Base-by-base conservation (phyloP, 2,329 filamentous ascomycete species). In the Xylaria sp. region DNA sequence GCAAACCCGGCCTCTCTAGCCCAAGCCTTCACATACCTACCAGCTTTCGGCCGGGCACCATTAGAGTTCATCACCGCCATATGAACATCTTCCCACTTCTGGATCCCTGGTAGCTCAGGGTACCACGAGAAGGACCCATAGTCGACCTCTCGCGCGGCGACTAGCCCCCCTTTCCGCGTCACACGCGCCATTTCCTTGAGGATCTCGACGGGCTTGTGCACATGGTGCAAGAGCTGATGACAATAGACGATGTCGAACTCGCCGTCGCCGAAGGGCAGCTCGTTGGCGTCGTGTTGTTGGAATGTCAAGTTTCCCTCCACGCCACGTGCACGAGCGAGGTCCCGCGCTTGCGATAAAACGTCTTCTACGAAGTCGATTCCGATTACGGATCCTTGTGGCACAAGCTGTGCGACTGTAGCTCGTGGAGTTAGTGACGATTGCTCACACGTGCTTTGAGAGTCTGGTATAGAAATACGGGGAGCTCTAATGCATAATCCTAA, bases 211-310 rank as follows among this genome's bases (percentile, higher is more conserved):
- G 87, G 87, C 68, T 86, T 81, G 25, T 79, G 77, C 3, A 90
- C 78, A 76, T 90, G 88, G 71, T 85, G 83, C 10, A 90, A 80
- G 3, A 90, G 84, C 74, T 90, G 87, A 73, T 89, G 86, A 28
- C 83, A 84, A 73, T 86, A 85, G 7, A 90, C 87, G n/a, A 90
- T 76, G 72, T 91, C 89, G 70, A 90, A 90, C 2, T 80, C 76
- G 34, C 79, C 80, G 65, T 89, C 84, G 2, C 79, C 70, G 54
- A 84, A 78, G 82, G 75, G 72, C 10, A 81, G 69, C 1, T 72
- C 65, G 65, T 76, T 74, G 25, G 73, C 74, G 41, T 76, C 70
- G 55, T 62, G 60, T 65, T 10, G 60, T 72, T 67, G 63, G 57
- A 79, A 79, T 39, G 75, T 63, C 57, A 78, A 72, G 15, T 66